These are phyloP conservation scores for Niebla homalea DNA, from an alignment of 495 filamentous ascomycete genomes.

Conservation along the genomic window DNA sequence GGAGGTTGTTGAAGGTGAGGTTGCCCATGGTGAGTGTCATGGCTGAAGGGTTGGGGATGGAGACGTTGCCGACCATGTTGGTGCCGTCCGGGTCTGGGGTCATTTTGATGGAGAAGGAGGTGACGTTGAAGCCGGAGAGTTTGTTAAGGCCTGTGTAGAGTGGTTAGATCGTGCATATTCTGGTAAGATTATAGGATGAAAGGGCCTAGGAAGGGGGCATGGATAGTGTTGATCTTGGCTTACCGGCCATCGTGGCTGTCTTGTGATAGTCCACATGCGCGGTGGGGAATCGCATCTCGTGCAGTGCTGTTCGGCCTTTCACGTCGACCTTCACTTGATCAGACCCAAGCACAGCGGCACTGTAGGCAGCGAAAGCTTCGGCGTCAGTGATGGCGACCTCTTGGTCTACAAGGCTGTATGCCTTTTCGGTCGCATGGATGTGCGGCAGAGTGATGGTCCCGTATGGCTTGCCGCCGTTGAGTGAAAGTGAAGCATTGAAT, in stretches of 20 bases:
- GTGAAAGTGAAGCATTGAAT: constrained; percentile 40
- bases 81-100: constrained; percentile 27
- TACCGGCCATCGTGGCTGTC: constrained; percentile 43
- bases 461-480: constrained; percentile 42
- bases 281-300: constrained; percentile 35
- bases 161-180: background rate
- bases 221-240: background rate
- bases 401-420: constrained; percentile 38
- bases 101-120: constrained; percentile 35
- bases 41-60: constrained; percentile 58
- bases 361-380: constrained; percentile 44
- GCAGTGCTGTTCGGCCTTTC: constrained; percentile 41
- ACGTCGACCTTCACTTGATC: constrained; percentile 47
- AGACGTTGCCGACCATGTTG: constrained; percentile 51
- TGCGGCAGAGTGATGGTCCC: constrained; percentile 42
- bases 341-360: constrained; percentile 37
- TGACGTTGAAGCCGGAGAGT: constrained; percentile 46
- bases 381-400: constrained; percentile 36
- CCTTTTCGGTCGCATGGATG: constrained; percentile 42
- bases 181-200: background rate
- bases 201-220: background rate
- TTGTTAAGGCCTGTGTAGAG: constrained; percentile 37
- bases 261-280: constrained; percentile 43
- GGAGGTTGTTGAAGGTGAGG: constrained; percentile 39
- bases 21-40: constrained; percentile 51